Evolutionary conservation across 2,329 filamentous ascomycete species (phyloP), one percentile per base, ranked within the genome.

Genomic region (Hyphodiscus sp.): DNA sequence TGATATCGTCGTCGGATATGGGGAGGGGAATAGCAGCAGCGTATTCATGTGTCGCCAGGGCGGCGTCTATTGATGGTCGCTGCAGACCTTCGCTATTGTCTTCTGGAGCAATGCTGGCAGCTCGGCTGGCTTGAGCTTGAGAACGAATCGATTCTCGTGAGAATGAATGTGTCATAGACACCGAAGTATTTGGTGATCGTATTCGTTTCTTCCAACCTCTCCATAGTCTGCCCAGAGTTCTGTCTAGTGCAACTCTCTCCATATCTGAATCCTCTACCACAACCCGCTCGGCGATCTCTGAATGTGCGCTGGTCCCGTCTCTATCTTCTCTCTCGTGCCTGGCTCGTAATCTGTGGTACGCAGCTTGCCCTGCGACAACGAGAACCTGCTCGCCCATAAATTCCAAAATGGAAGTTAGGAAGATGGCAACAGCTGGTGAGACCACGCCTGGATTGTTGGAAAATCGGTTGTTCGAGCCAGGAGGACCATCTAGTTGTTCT

Each of bases 351-450:
- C 89, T 82, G 52, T 84, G 80, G 67, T 84, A 90, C 1, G 94
- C 87, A 26, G 89, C 90, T 67, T 95, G 87, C 15, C 89, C 89
- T 16, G 91, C 89, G 41, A 95, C 81, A n/a, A 91, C 81, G 57
- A 99, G 75, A 7, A 90, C 87, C 68, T 95, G 88, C 71, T 99
- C 94, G 30, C 89, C 92, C 70, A 99, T 83, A 66, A 91, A 94
- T 70, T 99, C 94, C 43, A 99, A 76, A 56, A 99, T 89, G 0
- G 92, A 95, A 0, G 94, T 96, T 46, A 99, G 74, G 71, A 97
- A 99, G 60, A 99, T 97, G 54, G 94, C 91, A 15, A 95, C 89
- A 0, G 91, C 87, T 29, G 94, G 91, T 0, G 91, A 95, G 19
- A 97, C 87, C 47, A 84, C 78, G 53, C 85, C 86, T 30, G 77